A percentile compares a stretch with the other conserved stretches of the same genome.
Conservation (phyloP, 805 yeast genomes). For the Metschnikowia cerradonensis region DNA sequence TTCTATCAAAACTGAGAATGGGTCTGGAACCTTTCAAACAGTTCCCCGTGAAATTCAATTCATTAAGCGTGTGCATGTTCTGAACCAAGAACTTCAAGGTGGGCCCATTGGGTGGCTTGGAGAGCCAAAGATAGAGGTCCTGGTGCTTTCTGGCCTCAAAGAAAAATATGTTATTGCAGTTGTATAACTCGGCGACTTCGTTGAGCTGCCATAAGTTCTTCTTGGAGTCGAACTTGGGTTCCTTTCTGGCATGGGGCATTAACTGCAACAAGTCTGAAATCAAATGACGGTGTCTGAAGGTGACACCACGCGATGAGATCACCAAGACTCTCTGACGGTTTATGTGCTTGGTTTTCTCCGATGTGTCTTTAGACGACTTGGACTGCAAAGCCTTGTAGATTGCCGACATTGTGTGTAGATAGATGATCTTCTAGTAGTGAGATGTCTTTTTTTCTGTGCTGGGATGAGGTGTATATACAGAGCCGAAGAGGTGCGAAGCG, state of each 20-base stretch:
- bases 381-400: conserved; percentile 44
- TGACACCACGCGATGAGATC: conserved; percentile 91
- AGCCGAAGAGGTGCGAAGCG: conserved; percentile 4
- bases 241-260: conserved; percentile 93
- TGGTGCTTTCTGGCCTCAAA: conserved; percentile 96
- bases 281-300: conserved; percentile 92
- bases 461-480: conserved; percentile 6
- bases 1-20: conserved; percentile 76
- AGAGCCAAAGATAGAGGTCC: conserved; percentile 90
- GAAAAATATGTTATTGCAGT: conserved; percentile 90
- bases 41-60: conserved; percentile 93
- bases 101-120: conserved; percentile 98
- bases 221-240: conserved; percentile 92
- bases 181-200: conserved; percentile 94
- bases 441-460: background rate
- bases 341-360: conserved; percentile 51
- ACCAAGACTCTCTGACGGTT: conserved; percentile 87
- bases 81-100: conserved; percentile 90
- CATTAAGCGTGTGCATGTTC: conserved; percentile 94
- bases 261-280: conserved; percentile 73
- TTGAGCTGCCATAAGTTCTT: conserved; percentile 83
- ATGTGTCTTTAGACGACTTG: conserved; percentile 45
- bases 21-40: conserved; percentile 96
- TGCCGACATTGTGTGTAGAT: conserved; percentile 34
- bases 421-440: conserved; percentile 1